Base-by-base conservation (phyloP, 2,329 filamentous ascomycete species). In the Conoideocrella luteorostrata region DNA sequence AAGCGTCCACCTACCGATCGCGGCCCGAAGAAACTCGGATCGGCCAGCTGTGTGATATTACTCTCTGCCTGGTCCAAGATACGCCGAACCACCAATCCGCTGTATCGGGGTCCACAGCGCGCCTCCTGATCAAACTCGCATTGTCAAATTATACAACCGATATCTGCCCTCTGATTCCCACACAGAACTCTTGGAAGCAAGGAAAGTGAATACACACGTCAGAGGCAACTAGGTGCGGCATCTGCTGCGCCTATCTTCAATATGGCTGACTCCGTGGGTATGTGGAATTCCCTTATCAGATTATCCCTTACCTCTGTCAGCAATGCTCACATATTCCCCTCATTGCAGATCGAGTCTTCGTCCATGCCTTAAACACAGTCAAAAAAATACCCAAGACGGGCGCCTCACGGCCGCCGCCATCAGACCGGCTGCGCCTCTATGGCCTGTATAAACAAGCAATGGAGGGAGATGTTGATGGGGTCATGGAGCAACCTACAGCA, bases 381-480 rank as follows among this genome's bases (percentile, higher is more conserved):
- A 96, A 96, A 68, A 94, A 94, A 68, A 94, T 98, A 56, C 87
- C 87, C 55, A 91, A 93, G 60, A 95, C 90, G 15, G 91, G 93
- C 50, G 88, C 88, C 41, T 82, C 88, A 50, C 85, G 93, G 50
- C 93, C 93, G 36, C 93, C 93, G 38, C 80, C 89, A 2, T 72
- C 77, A 48, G 90, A 94, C 59, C 84, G 93, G 46, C 75, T 98
- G 55, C 86, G 86, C 46, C 84, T 98, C 49, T 98, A 98, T 83
- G 93, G 93, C 51, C 77, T 98, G 53, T 98, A 98, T 72, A 98
- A 98, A 64, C 93, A 98, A 67, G 89, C 89, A 50, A 97, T 97
- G 93, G 90, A 98, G 71, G 93, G 93, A 39, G 88, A 98, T 65
- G 90, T 97, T 26, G 86, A 93, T 54, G 87, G 88, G 39, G 88